Percentiles rank a stretch among this genome's conserved stretches.
Conservation (phyloP, 352 stramenopile genomes). For the Phytophthora agathidicida region DNA sequence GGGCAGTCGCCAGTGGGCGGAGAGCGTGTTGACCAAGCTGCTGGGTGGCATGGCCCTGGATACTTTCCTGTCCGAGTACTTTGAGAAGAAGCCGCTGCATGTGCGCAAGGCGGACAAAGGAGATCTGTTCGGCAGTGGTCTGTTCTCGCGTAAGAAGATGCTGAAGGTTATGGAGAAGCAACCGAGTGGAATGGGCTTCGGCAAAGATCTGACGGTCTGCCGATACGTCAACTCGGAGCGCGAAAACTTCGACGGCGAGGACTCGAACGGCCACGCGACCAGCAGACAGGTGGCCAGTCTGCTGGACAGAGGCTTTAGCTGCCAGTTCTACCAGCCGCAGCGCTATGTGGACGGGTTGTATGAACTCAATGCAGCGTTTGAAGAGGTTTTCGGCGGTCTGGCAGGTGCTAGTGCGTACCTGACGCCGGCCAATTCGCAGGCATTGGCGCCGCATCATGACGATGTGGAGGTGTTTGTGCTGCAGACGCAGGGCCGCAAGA, state of each 20-base stretch:
- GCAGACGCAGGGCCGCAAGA: constrained; percentile 86
- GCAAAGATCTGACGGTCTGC: constrained; percentile 78
- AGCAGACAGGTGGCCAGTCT: constrained; percentile 64
- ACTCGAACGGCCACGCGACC: constrained; percentile 52
- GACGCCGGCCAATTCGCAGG: constrained; percentile 77
- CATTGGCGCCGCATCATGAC: constrained; percentile 86
- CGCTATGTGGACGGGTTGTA: constrained; percentile 81
- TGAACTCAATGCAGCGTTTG: constrained; percentile 79
- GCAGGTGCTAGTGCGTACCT: constrained; percentile 83
- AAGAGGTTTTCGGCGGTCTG: constrained; percentile 76
- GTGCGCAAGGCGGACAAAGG: constrained; percentile 58
- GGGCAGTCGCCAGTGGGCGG: constrained; percentile 28
- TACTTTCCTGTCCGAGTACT: constrained; percentile 73
- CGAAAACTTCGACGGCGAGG: constrained; percentile 71
- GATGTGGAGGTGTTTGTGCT: constrained; percentile 90
- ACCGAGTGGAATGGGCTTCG: constrained; percentile 47
- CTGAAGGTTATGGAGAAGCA: constrained; percentile 68
- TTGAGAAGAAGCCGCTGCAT: constrained; percentile 87
- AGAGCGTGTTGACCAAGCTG: constrained; percentile 48
- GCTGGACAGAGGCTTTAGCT: constrained; percentile 78
- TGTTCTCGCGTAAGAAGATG: constrained; percentile 78
- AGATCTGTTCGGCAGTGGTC: constrained; percentile 54
- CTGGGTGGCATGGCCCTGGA: constrained; percentile 70
- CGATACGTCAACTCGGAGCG: constrained; percentile 71
- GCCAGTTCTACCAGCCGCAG: constrained; percentile 91